phyloP scores from a whole-genome alignment of 164 flowering plant species.

The Magnolia changhungtana region DNA sequence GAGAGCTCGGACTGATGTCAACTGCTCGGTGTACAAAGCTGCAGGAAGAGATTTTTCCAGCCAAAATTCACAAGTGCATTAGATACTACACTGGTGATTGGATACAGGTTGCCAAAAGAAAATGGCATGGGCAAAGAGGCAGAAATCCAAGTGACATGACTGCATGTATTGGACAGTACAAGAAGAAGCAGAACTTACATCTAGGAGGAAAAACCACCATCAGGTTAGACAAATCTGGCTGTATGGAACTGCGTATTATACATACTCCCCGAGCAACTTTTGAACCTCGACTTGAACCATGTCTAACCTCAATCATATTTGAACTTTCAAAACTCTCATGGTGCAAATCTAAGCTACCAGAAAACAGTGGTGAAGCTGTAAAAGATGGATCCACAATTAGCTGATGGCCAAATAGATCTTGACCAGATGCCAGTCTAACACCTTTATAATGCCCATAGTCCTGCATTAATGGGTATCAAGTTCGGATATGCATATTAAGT shows the following conservation, averaged over 20 bases:
- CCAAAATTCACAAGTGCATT: background rate
- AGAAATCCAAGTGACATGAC: too few relatives aligned
- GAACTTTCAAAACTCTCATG: conserved; percentile 11
- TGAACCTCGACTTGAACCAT: background rate
- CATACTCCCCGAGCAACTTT: conserved; percentile 87
- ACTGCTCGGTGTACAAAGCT: conserved; percentile 82
- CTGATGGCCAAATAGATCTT: conserved; percentile 61
- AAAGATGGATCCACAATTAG: conserved; percentile 67
- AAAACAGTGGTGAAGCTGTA: conserved; percentile 24
- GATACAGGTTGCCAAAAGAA: too few relatives aligned
- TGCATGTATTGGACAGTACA: background rate
- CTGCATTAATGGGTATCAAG: conserved; percentile 29
- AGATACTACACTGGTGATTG: too few relatives aligned
- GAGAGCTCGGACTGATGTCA: conserved; percentile 61
- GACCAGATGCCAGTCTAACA: conserved; percentile 76
- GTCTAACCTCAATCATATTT: conserved; percentile 14
- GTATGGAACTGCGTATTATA: conserved; percentile 50
- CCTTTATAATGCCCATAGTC: conserved; percentile 54
- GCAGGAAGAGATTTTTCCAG: conserved; percentile 13
- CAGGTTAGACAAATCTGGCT: conserved; percentile 50
- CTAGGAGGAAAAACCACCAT: conserved; percentile 75
- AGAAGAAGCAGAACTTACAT: conserved; percentile 44
- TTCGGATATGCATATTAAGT: too few relatives aligned
- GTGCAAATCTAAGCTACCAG: conserved; percentile 18
- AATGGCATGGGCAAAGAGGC: too few relatives aligned